phyloP scores from a whole-genome alignment of 129 eudicot species.

The Helichrysum umbraculigerum region DNA sequence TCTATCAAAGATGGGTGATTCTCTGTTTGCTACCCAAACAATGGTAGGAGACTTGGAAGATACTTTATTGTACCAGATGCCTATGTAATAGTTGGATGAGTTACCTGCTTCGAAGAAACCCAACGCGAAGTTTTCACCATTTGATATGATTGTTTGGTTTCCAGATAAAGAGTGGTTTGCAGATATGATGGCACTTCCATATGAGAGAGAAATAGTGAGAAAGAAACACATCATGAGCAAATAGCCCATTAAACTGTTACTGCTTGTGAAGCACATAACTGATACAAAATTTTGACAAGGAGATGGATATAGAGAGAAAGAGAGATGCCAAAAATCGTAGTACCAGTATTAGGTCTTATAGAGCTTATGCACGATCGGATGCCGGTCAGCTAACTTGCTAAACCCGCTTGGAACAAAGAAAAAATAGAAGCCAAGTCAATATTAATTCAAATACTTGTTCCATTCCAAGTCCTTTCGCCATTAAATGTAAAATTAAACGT shows the following conservation, averaged over 20 bases:
- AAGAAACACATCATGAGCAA: slow-evolving; percentile 34
- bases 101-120: slow-evolving; percentile 73
- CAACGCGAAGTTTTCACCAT: slow-evolving; percentile 44
- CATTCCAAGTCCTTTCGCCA: not conserved
- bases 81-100: slow-evolving; percentile 56
- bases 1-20: slow-evolving; percentile 38
- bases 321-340: not conserved
- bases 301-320: slow-evolving; percentile 2
- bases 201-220: slow-evolving; percentile 18
- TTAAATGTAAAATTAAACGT: not conserved
- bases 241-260: not conserved
- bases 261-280: slow-evolving; percentile 14
- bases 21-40: slow-evolving; percentile 67
- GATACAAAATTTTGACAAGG: slow-evolving; percentile 6
- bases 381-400: slow-evolving; percentile 5
- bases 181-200: slow-evolving; percentile 42
- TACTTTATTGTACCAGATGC: slow-evolving; percentile 59
- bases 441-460: not conserved
- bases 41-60: slow-evolving; percentile 22
- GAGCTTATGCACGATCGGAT: not conserved
- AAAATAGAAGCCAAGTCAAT: not conserved
- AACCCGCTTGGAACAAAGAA: not conserved
- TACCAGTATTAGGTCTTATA: not conserved
- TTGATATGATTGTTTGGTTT: slow-evolving; percentile 47
- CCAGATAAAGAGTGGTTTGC: slow-evolving; percentile 56